Conservation (phyloP, 2,329 filamentous ascomycete genomes). For the Beauveria sp. region DNA sequence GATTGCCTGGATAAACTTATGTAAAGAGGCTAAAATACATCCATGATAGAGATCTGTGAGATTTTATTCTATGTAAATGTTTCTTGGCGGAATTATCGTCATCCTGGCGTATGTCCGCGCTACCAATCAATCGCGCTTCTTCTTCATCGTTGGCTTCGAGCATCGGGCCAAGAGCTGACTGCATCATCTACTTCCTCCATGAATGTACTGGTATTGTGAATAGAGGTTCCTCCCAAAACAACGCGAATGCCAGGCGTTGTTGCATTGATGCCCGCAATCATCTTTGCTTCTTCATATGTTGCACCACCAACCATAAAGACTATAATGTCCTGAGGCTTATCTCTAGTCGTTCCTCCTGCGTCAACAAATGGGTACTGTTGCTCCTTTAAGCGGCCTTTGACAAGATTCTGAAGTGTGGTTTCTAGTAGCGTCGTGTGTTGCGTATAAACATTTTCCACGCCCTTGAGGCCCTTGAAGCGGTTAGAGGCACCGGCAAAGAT, state of each 20-base stretch:
- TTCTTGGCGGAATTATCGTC: too few species aligned
- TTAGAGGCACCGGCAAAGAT: slow-evolving; percentile 85
- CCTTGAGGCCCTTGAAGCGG: slow-evolving; percentile 89
- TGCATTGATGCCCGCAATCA: slow-evolving; percentile 90
- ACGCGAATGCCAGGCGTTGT: slow-evolving; percentile 82
- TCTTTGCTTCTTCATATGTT: slow-evolving; percentile 96
- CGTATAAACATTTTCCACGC: slow-evolving; percentile 97
- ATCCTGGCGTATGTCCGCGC: too few species aligned
- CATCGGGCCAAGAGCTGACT: slow-evolving; percentile 76
- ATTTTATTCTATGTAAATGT: too few species aligned
- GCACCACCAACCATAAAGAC: slow-evolving; percentile 90
- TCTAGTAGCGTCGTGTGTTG: slow-evolving; percentile 90
- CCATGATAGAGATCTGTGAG: too few species aligned
- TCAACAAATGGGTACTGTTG: slow-evolving; percentile 92
- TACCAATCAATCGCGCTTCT: not conserved
- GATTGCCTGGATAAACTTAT: too few species aligned
- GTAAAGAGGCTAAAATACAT: too few species aligned
- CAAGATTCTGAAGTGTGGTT: slow-evolving; percentile 80
- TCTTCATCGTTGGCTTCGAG: not conserved
- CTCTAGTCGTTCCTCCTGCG: slow-evolving; percentile 73
- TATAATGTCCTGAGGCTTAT: slow-evolving; percentile 94
- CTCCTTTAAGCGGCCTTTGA: slow-evolving; percentile 82
- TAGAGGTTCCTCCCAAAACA: slow-evolving; percentile 77
- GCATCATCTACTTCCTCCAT: slow-evolving; percentile 88
- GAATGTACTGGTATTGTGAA: slow-evolving; percentile 85